These are phyloP conservation scores for Sporodiniella umbellata DNA, from an alignment of 371 early-diverging fungal species.

Conservation along the genomic window DNA sequence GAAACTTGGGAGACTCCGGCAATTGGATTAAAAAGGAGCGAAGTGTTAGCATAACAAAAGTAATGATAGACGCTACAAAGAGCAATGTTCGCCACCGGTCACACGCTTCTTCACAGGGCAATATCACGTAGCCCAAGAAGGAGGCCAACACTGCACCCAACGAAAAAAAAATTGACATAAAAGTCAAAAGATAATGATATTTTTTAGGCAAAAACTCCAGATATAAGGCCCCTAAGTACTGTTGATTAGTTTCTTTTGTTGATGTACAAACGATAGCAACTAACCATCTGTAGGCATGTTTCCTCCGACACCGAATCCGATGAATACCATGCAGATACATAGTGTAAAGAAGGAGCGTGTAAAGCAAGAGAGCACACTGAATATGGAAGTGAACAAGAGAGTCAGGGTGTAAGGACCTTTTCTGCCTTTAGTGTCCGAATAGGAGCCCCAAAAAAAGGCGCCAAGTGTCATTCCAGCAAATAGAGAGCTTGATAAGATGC, in stretches of 20 bases:
- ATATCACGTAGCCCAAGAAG: slow-evolving; percentile 56
- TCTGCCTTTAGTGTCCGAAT: slow-evolving; percentile 76
- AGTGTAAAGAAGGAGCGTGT: slow-evolving; percentile 62
- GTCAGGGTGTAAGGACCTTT: slow-evolving; percentile 78
- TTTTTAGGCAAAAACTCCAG: slow-evolving; percentile 81
- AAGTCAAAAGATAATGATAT: slow-evolving; percentile 76
- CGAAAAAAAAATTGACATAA: slow-evolving; percentile 84
- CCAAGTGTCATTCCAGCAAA: slow-evolving; percentile 84
- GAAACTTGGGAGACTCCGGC: slow-evolving; percentile 80
- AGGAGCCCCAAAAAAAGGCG: slow-evolving; percentile 78
- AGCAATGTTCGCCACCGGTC: slow-evolving; percentile 81
- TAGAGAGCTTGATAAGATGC: slow-evolving; percentile 62
- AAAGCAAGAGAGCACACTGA: slow-evolving; percentile 69
- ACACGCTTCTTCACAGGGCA: slow-evolving; percentile 66
- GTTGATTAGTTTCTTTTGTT: too few relatives aligned
- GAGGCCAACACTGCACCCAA: slow-evolving; percentile 80
- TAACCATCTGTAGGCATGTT: slow-evolving; percentile 87
- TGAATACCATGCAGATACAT: slow-evolving; percentile 60
- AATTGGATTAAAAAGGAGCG: slow-evolving; percentile 65
- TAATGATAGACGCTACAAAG: slow-evolving; percentile 51
- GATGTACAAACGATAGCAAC: too few relatives aligned
- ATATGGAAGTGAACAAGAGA: slow-evolving; percentile 66
- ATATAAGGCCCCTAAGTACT: slow-evolving; percentile 68
- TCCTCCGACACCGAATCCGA: slow-evolving; percentile 87
- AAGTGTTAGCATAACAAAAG: slow-evolving; percentile 66